Conservation (phyloP, 2,329 filamentous ascomycete species). For the Tympanopsis confertula region DNA sequence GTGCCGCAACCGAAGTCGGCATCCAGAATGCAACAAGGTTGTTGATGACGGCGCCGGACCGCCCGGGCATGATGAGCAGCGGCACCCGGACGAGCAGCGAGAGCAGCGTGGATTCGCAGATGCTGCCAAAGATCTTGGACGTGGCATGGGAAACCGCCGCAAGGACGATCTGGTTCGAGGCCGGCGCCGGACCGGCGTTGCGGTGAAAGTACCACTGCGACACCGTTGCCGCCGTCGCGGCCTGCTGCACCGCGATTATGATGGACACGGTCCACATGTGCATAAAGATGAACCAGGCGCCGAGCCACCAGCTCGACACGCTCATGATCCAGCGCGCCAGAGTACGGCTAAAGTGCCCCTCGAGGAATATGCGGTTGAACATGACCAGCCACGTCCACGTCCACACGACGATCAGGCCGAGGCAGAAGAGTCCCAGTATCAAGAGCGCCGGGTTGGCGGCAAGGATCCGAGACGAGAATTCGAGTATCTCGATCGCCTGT, state of each 20-base stretch:
- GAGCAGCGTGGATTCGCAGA: slow-evolving; percentile 77
- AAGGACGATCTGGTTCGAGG: slow-evolving; percentile 68
- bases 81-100: slow-evolving; percentile 74
- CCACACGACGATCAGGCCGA: slow-evolving; percentile 70
- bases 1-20: slow-evolving; percentile 70
- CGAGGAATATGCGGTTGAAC: slow-evolving; percentile 90
- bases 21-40: slow-evolving; percentile 68
- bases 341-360: slow-evolving; percentile 64
- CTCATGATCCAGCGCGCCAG: slow-evolving; percentile 67
- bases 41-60: slow-evolving; percentile 50
- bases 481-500: slow-evolving; percentile 76
- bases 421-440: slow-evolving; percentile 67
- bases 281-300: slow-evolving; percentile 80
- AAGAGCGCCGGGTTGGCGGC: slow-evolving; percentile 75
- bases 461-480: slow-evolving; percentile 83
- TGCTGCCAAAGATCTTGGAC: slow-evolving; percentile 82
- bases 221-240: slow-evolving; percentile 85
- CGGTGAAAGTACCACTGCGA: slow-evolving; percentile 99
- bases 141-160: slow-evolving; percentile 73
- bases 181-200: slow-evolving; percentile 64
- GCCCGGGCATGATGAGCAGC: slow-evolving; percentile 68
- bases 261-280: slow-evolving; percentile 92
- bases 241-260: slow-evolving; percentile 76
- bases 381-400: slow-evolving; percentile 95
- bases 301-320: slow-evolving; percentile 86